Conservation (phyloP, 805 yeast genomes). For the Candida verbasci region DNA sequence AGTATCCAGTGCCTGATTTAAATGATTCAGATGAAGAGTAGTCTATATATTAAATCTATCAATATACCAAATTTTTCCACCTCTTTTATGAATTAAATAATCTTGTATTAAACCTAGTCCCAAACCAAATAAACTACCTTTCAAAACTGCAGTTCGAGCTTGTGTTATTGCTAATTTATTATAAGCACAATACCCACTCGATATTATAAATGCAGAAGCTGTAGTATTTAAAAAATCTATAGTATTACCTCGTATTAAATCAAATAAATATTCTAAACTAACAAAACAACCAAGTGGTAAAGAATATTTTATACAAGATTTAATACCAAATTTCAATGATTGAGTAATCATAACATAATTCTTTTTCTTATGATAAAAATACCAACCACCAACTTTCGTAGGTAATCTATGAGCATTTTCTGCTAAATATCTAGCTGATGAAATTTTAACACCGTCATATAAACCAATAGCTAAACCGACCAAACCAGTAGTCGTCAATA, state of each 20-base stretch:
- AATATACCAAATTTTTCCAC: conserved; percentile 66
- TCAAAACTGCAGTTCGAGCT: conserved; percentile 36
- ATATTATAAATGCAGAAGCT: conserved; percentile 50
- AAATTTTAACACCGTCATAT: conserved; percentile 49
- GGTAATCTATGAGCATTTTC: conserved; percentile 84
- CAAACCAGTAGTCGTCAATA: conserved; percentile 28
- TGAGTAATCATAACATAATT: conserved; percentile 64
- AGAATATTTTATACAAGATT: conserved; percentile 32
- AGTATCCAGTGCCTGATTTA: conserved; percentile 76
- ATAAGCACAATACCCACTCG: conserved; percentile 47
- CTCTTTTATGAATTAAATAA: conserved; percentile 49
- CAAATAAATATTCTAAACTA: conserved; percentile 60
- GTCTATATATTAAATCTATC: conserved; percentile 13
- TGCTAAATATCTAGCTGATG: conserved; percentile 62
- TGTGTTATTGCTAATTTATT: conserved; percentile 42
- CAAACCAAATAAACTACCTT: conserved; percentile 58
- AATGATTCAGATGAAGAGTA: conserved; percentile 59
- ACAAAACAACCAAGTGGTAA: conserved; percentile 47
- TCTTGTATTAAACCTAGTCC: conserved; percentile 67
- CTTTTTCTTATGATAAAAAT: conserved; percentile 78
- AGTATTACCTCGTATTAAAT: conserved; percentile 42
- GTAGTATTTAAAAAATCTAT: conserved; percentile 62
- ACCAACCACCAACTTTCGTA: conserved; percentile 77
- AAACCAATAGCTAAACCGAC: conserved; percentile 55
- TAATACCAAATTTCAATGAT: conserved; percentile 49